Evolutionary conservation across 306 rosid genomes (phyloP), one percentile per base, ranked within the genome.

Genomic region (Begonia fuchsioides): DNA sequence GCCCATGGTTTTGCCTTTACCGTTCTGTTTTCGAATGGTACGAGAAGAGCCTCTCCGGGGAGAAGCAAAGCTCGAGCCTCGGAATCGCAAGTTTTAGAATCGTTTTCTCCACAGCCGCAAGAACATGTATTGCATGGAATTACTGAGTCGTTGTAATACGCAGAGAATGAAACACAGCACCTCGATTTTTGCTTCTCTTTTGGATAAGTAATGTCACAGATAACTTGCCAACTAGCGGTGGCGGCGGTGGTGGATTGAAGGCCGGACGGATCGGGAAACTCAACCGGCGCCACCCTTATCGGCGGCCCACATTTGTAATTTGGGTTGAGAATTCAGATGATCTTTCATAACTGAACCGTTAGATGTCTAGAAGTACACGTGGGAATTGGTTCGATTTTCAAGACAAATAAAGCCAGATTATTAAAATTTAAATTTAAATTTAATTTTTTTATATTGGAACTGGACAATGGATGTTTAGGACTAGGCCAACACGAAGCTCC

Each of bases 121-220:
- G 96, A 93, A 48, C 96, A 83, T 1, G 96, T 88, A 57, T 64
- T 72, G 57, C 96, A 88, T 0, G 95, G 96, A 15, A 88, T 74
- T 2, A 71, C 81, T 3, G 95, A 80, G 49, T 71, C 81, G 8
- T 70, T 83, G 59, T 78, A 83, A 57, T 59, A 88, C 1, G 95
- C 80, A 0, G 96, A 80, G 59, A 78, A 83, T 0, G 95, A 74
- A 35, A 88, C 93, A 17, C 96, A 88, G 45, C 96, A 88, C 7
- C 82, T 71, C 0, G 64, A 38, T 10, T n/a, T n/a, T n/a, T 66
- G 50, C 35, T 64, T 67, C 2, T 71, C 76, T 45, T 70, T 72
- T 0, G 95, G 90, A 7, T 63, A 66, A 0, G 93, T 78, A 4
- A 88, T 78, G 71, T 88, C 80, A 61, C 96, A 86, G 0, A 62